These are phyloP conservation scores for Colletotrichum sp. DNA, from an alignment of 2,329 filamentous ascomycete species.

Conservation along the genomic window DNA sequence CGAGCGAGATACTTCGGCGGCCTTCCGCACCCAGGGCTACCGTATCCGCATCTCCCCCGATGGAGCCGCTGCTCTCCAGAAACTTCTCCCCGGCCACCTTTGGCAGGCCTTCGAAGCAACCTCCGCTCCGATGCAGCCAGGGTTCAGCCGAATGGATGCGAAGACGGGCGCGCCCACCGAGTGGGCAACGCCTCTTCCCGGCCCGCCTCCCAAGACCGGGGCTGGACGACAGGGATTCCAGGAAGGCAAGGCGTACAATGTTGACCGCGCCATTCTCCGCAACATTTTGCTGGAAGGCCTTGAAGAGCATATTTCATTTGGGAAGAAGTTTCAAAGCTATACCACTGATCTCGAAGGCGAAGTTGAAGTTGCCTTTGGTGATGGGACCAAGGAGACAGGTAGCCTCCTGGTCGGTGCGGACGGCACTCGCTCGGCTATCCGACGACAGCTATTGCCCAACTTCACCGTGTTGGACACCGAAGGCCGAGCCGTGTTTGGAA, in stretches of 20 bases:
- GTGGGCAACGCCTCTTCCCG: not conserved
- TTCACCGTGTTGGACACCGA: slow-evolving; percentile 39
- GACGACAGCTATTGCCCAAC: slow-evolving; percentile 39
- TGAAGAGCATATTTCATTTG: slow-evolving; percentile 24
- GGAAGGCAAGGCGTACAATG: slow-evolving; percentile 24
- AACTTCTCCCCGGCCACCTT: not conserved
- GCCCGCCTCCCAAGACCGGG: not conserved
- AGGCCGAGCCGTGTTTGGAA: slow-evolving; percentile 42
- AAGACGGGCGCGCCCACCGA: not conserved
- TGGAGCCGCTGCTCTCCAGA: not conserved
- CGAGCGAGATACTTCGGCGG: slow-evolving; percentile 55
- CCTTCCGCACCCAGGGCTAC: slow-evolving; percentile 67
- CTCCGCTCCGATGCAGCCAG: not conserved
- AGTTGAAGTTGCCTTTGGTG: slow-evolving; percentile 33
- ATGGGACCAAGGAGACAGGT: slow-evolving; percentile 34
- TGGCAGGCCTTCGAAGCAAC: not conserved
- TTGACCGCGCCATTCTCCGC: slow-evolving; percentile 37
- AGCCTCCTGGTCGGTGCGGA: slow-evolving; percentile 43
- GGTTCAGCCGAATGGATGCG: not conserved
- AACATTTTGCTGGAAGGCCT: not conserved
- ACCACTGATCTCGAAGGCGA: slow-evolving; percentile 2
- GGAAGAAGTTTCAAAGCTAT: slow-evolving; percentile 31
- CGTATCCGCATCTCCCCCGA: slow-evolving; percentile 60
- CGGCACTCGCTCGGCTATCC: slow-evolving; percentile 38
- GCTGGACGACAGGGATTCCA: not conserved